Conservation (phyloP, 345 rosid species). For the Dimocarpus longan region DNA sequence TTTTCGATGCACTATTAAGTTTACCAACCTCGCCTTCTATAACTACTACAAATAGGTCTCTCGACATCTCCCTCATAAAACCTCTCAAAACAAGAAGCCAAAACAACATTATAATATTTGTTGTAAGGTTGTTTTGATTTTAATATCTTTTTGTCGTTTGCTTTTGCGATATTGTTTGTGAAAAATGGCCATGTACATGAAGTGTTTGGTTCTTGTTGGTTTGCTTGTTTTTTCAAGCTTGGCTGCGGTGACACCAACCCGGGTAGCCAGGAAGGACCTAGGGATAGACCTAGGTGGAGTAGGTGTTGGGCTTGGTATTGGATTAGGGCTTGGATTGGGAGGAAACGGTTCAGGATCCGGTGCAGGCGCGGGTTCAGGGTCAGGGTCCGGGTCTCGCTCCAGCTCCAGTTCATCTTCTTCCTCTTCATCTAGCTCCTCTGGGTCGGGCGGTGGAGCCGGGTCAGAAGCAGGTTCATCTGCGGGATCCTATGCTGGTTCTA, state of each 20-base stretch:
- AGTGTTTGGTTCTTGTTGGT: conserved; percentile 32
- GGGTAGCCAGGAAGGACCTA: conserved; percentile 71
- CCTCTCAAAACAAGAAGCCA: not conserved
- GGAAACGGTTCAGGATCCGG: conserved; percentile 65
- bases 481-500: conserved; percentile 71
- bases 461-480: conserved; percentile 74
- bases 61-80: conserved; percentile 1
- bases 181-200: conserved; percentile 30
- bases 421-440: conserved; percentile 45
- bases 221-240: conserved; percentile 33
- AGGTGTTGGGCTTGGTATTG: conserved; percentile 71
- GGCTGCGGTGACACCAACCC: conserved; percentile 47
- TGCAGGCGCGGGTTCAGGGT: conserved; percentile 64
- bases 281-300: conserved; percentile 79
- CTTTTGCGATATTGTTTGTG: not conserved
- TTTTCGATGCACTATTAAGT: not conserved
- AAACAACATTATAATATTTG: not conserved
- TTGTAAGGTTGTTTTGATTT: not conserved
- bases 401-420: conserved; percentile 47
- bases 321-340: conserved; percentile 65
- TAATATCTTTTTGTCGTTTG: not conserved
- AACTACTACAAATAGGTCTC: conserved; percentile 26
- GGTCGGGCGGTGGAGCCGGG: conserved; percentile 56
- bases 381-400: conserved; percentile 56
- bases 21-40: not conserved